Percentiles rank a stretch among this genome's conserved stretches.
Evolutionary conservation across 2,329 filamentous ascomycete species (phyloP).

Genomic region (Exophiala aquamarina): DNA sequence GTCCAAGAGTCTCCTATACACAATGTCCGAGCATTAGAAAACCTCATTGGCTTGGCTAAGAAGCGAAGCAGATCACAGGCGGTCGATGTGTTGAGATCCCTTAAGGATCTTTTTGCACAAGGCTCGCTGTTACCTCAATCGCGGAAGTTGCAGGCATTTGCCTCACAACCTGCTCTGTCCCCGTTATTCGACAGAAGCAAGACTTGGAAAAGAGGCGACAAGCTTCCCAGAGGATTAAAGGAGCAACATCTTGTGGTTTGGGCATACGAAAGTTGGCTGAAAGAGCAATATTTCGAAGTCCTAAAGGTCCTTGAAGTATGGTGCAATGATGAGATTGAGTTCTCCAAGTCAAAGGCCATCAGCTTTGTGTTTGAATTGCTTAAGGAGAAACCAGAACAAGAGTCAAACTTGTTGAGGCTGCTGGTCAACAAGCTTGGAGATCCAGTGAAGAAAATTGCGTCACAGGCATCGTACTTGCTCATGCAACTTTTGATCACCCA

Average conservation of each 20-base stretch:
- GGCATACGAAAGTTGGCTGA: conserved; percentile 94
- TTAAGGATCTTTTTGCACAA: conserved; percentile 91
- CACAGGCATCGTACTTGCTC: conserved; percentile 87
- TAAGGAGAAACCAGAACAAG: conserved; percentile 95
- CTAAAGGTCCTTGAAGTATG: conserved; percentile 86
- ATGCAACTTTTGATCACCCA: conserved; percentile 86
- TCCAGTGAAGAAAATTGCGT: conserved; percentile 91
- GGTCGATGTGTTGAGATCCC: conserved; percentile 83
- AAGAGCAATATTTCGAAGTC: conserved; percentile 89
- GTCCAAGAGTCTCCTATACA: conserved; percentile 96
- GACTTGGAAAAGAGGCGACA: conserved; percentile 67
- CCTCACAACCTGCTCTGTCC: conserved; percentile 74
- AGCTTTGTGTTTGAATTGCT: conserved; percentile 90
- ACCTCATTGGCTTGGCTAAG: conserved; percentile 75
- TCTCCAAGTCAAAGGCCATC: conserved; percentile 80
- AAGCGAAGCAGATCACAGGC: conserved; percentile 94
- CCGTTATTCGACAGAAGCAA: conserved; percentile 51
- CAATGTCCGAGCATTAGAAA: conserved; percentile 86
- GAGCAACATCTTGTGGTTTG: conserved; percentile 79
- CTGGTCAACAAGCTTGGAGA: conserved; percentile 97
- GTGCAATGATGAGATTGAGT: conserved; percentile 94
- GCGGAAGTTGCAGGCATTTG: conserved; percentile 77
- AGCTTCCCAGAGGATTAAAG: conserved; percentile 71
- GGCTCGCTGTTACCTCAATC: conserved; percentile 81
- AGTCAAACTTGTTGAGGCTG: conserved; percentile 86